Percentiles rank a stretch among this genome's conserved stretches.
phyloP scores from a whole-genome alignment of 1,284 basidiomycete species.

The Tremellales sp. region DNA sequence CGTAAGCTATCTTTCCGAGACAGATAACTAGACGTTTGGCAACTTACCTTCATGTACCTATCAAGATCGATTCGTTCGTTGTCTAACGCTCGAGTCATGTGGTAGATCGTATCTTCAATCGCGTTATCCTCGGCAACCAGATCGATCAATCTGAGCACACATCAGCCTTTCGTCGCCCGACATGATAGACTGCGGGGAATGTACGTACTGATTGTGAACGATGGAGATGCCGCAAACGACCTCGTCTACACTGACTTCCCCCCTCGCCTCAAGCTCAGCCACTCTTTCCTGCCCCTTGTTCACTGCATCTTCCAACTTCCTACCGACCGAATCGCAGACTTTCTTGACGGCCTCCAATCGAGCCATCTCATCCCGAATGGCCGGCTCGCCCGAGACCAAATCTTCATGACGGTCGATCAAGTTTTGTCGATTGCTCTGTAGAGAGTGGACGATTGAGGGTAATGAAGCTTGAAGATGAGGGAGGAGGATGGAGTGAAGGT shows the following conservation, averaged over 20 bases:
- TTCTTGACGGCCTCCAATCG: slow-evolving; percentile 91
- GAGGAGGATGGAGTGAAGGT: slow-evolving; percentile 76
- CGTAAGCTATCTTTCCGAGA: no score
- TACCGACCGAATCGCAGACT: slow-evolving; percentile 76
- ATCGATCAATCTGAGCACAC: slow-evolving; percentile 69
- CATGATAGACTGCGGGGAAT: not conserved
- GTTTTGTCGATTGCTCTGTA: slow-evolving; percentile 67
- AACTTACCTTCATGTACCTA: slow-evolving; percentile 72
- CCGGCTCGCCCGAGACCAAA: slow-evolving; percentile 81
- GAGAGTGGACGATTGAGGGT: slow-evolving; percentile 60
- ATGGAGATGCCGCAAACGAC: slow-evolving; percentile 91
- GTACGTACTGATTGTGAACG: slow-evolving; percentile 88
- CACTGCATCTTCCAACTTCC: slow-evolving; percentile 62
- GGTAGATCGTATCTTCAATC: slow-evolving; percentile 96
- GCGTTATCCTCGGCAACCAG: slow-evolving; percentile 98
- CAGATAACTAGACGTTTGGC: not conserved
- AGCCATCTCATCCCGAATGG: slow-evolving; percentile 91
- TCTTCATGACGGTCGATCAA: slow-evolving; percentile 75
- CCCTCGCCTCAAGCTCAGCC: slow-evolving; percentile 29
- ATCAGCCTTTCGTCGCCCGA: slow-evolving; percentile 4
- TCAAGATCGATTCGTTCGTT: slow-evolving; percentile 88
- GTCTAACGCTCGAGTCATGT: slow-evolving; percentile 89
- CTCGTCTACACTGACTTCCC: slow-evolving; percentile 68
- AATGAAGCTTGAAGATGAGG: slow-evolving; percentile 69
- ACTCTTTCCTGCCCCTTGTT: slow-evolving; percentile 67